phyloP scores from a whole-genome alignment of 805 yeast genomes.

The Ogataea siamensis region DNA sequence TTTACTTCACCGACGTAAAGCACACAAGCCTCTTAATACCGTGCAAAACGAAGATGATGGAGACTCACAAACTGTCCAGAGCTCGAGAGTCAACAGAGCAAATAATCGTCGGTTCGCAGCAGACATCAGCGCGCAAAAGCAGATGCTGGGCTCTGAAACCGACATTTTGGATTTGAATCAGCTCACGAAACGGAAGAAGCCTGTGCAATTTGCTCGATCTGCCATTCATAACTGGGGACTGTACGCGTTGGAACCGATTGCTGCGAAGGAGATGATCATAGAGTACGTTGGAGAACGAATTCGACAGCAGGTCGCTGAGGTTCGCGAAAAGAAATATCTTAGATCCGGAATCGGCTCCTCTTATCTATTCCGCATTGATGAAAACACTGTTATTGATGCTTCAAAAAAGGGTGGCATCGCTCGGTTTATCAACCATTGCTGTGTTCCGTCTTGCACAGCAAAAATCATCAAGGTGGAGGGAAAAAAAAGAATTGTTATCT shows the following conservation, averaged over 20 bases:
- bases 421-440: conserved; percentile 93
- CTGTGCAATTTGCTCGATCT: conserved; percentile 94
- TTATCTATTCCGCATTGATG: conserved; percentile 88
- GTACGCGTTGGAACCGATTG: conserved; percentile 91
- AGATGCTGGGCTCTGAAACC: conserved; percentile 73
- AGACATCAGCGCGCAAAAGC: conserved; percentile 78
- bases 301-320: conserved; percentile 90
- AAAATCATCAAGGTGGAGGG: conserved; percentile 95
- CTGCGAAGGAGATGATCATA: conserved; percentile 95
- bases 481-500: conserved; percentile 87
- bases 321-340: conserved; percentile 80
- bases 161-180: conserved; percentile 84
- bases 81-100: conserved; percentile 84
- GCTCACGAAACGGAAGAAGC: conserved; percentile 84
- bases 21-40: conserved; percentile 69
- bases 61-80: conserved; percentile 41
- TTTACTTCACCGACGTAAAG: conserved; percentile 75
- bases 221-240: conserved; percentile 99
- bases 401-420: conserved; percentile 98
- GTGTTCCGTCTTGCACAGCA: conserved; percentile 97
- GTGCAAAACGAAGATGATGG: conserved; percentile 60
- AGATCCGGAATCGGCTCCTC: conserved; percentile 94
- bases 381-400: conserved; percentile 93
- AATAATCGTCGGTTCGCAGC: conserved; percentile 86
- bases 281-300: conserved; percentile 97